Evolutionary conservation across 192 early-diverging fungal species (phyloP).

Genomic region (Umbelopsis sp.): DNA sequence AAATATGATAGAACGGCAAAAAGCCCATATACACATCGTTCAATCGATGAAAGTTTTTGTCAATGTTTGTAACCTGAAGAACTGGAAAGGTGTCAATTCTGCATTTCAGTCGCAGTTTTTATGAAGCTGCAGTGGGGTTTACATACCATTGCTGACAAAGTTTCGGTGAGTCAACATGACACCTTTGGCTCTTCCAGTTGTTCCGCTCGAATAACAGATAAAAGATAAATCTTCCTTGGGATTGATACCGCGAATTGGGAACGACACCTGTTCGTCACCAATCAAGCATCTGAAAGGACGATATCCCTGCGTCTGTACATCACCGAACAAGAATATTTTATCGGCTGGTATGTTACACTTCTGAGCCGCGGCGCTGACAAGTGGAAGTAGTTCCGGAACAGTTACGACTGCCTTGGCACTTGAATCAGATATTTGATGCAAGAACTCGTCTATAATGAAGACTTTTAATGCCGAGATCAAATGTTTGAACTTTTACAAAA

Average conservation of each 20-base stretch:
- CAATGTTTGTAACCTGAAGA: background rate
- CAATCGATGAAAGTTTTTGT: background rate
- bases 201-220: slow-evolving; percentile 39
- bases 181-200: slow-evolving; percentile 38
- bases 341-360: slow-evolving; percentile 19
- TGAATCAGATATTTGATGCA: slow-evolving; percentile 75
- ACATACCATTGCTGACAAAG: slow-evolving; percentile 27
- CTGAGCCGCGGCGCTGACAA: slow-evolving; percentile 16
- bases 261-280: background rate
- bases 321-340: slow-evolving; percentile 34
- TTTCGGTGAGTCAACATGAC: slow-evolving; percentile 40
- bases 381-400: slow-evolving; percentile 32
- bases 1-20: slow-evolving; percentile 81
- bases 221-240: slow-evolving; percentile 34
- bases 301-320: slow-evolving; percentile 29
- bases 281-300: slow-evolving; percentile 24
- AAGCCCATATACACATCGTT: slow-evolving; percentile 49
- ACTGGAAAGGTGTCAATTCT: background rate
- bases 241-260: slow-evolving; percentile 16
- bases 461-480: background rate
- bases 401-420: slow-evolving; percentile 70
- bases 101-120: background rate
- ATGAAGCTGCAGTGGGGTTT: background rate
- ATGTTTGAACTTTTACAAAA: background rate
- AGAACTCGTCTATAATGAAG: slow-evolving; percentile 43